Evolutionary conservation across 106 monocot genomes (phyloP).

Genomic region (Apostasia ramifera): DNA sequence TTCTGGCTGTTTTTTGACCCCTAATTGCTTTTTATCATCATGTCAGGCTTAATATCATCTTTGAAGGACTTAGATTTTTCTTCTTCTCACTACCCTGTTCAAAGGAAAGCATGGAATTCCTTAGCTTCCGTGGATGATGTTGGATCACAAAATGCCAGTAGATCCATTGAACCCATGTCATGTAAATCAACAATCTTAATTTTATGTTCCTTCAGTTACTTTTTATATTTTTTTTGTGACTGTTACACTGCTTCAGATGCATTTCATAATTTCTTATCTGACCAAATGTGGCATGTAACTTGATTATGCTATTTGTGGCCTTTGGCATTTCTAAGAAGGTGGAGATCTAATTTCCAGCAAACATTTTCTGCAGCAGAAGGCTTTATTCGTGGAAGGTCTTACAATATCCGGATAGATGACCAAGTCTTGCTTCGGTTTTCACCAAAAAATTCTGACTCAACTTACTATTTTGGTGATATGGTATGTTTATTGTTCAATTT

Average conservation of each 20-base stretch:
- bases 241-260: background rate
- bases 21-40: background rate
- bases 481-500: slow-evolving; percentile 21
- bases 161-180: slow-evolving; percentile 43
- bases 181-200: slow-evolving; percentile 55
- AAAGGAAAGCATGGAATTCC: slow-evolving; percentile 26
- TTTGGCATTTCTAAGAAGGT: background rate
- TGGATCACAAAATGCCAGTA: slow-evolving; percentile 24
- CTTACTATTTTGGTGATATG: slow-evolving; percentile 94
- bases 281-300: background rate
- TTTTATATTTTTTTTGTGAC: background rate
- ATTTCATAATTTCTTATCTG: background rate
- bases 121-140: slow-evolving; percentile 37
- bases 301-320: background rate
- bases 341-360: slow-evolving; percentile 34
- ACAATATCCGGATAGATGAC: slow-evolving; percentile 95
- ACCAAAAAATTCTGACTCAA: slow-evolving; percentile 85
- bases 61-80: slow-evolving; percentile 32
- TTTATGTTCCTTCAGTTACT: background rate
- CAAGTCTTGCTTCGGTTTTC: slow-evolving; percentile 88
- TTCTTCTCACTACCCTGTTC: slow-evolving; percentile 26
- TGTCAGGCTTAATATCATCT: slow-evolving; percentile 28
- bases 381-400: slow-evolving; percentile 89
- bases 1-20: no score
- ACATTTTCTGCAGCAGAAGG: slow-evolving; percentile 93